These are phyloP conservation scores for Didymella exigua DNA, from an alignment of 2,329 filamentous ascomycete species.

Conservation along the genomic window DNA sequence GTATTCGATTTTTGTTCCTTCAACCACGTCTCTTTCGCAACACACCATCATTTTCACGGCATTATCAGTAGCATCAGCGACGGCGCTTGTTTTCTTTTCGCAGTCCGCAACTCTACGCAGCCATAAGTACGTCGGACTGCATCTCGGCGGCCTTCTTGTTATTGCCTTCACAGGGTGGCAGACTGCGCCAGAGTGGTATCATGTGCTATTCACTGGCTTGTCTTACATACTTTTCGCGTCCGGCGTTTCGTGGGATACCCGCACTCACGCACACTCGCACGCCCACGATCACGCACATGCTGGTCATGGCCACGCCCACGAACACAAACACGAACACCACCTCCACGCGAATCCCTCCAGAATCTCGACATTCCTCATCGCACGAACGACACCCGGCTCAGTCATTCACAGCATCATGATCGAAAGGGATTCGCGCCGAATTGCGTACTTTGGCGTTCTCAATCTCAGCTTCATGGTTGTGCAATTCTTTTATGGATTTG, in stretches of 20 bases:
- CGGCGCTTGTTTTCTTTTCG: constrained; percentile 51
- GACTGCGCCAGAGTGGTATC: constrained; percentile 21
- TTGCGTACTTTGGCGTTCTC: constrained; percentile 96
- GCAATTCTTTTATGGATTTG: constrained; percentile 90
- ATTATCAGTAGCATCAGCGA: constrained; percentile 51
- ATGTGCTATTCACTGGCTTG: constrained; percentile 29
- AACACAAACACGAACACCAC: constrained; percentile 40
- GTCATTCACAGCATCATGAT: constrained; percentile 83
- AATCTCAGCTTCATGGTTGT: constrained; percentile 96
- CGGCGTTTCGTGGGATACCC: constrained; percentile 51
- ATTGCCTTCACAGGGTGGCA: constrained; percentile 33
- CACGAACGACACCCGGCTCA: constrained; percentile 71
- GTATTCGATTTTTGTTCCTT: constrained; percentile 42
- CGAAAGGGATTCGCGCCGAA: constrained; percentile 90
- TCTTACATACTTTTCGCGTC: constrained; percentile 41
- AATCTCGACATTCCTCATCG: constrained; percentile 76
- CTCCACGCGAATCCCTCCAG: constrained; percentile 62
- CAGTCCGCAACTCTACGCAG: constrained; percentile 51
- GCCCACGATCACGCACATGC: constrained; percentile 39
- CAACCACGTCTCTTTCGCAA: constrained; percentile 40
- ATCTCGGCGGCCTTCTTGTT: constrained; percentile 36
- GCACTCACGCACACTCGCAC: constrained; percentile 28
- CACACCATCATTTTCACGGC: constrained; percentile 47
- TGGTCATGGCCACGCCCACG: constrained; percentile 40
- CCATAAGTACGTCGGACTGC: constrained; percentile 41